A percentile compares a stretch with the other conserved stretches of the same genome.
These are phyloP conservation scores for Rickenella mellea DNA, from an alignment of 768 basidiomycete genomes.

Conservation along the genomic window DNA sequence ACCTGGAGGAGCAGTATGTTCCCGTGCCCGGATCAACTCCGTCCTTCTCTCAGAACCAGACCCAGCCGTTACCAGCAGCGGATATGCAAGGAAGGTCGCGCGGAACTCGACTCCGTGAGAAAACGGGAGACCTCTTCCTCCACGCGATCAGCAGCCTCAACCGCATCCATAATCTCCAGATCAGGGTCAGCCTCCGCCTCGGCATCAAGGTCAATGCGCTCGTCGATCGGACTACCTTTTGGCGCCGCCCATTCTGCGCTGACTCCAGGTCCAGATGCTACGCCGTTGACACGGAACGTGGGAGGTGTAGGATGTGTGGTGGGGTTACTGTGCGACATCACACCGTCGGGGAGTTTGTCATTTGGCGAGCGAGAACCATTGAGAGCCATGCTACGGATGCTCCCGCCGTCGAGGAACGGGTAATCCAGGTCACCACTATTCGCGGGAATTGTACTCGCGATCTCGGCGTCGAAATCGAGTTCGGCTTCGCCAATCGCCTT, in stretches of 20 bases:
- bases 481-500: conserved; percentile 2
- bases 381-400: not conserved
- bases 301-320: not conserved
- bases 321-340: not conserved
- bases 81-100: no score
- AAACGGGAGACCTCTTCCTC: not conserved
- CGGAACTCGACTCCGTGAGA: no score
- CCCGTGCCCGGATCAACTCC: no score
- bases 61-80: no score
- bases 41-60: no score
- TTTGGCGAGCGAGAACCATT: not conserved
- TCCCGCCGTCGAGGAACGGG: not conserved
- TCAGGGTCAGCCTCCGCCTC: conserved; percentile 30
- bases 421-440: not conserved
- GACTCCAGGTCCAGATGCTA: not conserved
- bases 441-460: conserved; percentile 2
- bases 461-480: not conserved
- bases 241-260: conserved; percentile 8
- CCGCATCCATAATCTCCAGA: conserved; percentile 40
- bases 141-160: conserved; percentile 33
- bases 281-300: not conserved
- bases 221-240: conserved; percentile 5
- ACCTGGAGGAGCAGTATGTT: no score
- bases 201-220: conserved; percentile 5
- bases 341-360: not conserved